These are phyloP conservation scores for Alternaria dauci DNA, from an alignment of 2,329 filamentous ascomycete species.

Conservation along the genomic window DNA sequence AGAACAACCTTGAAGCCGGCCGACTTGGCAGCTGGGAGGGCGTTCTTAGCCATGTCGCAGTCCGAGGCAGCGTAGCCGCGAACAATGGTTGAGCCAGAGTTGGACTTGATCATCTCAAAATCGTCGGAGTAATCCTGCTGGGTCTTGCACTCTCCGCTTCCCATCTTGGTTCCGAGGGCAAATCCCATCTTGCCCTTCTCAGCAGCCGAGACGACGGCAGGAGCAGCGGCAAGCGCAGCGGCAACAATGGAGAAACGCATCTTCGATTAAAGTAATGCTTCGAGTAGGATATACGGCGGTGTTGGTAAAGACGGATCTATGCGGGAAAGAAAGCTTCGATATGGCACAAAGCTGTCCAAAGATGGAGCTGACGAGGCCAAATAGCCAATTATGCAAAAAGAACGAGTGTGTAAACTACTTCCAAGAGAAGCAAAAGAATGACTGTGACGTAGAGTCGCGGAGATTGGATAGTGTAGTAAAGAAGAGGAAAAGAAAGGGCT, in stretches of 20 bases:
- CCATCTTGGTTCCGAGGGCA: constrained; percentile 70
- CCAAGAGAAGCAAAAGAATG: constrained; percentile 32
- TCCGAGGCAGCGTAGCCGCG: constrained; percentile 73
- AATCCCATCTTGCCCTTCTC: constrained; percentile 67
- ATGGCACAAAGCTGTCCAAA: background rate
- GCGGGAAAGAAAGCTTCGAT: background rate
- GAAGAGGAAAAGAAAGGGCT: constrained; percentile 20
- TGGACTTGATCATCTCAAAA: constrained; percentile 66
- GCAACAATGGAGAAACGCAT: constrained; percentile 50
- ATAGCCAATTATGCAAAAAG: constrained; percentile 7
- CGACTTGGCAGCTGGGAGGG: constrained; percentile 70
- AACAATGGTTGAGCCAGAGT: constrained; percentile 64
- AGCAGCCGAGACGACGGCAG: constrained; percentile 59
- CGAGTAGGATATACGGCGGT: background rate
- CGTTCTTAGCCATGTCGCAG: constrained; percentile 69
- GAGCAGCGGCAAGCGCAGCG: constrained; percentile 50
- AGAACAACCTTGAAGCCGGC: constrained; percentile 74
- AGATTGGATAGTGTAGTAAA: constrained; percentile 11
- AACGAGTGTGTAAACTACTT: constrained; percentile 23
- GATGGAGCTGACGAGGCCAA: background rate
- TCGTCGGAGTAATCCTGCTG: constrained; percentile 70
- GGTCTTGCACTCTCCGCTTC: constrained; percentile 68
- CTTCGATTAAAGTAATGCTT: constrained; percentile 15
- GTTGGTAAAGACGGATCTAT: background rate
- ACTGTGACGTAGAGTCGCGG: constrained; percentile 32